Evolutionary conservation across 2,329 filamentous ascomycete species (phyloP).

Genomic region (Triangularia verruculosa): DNA sequence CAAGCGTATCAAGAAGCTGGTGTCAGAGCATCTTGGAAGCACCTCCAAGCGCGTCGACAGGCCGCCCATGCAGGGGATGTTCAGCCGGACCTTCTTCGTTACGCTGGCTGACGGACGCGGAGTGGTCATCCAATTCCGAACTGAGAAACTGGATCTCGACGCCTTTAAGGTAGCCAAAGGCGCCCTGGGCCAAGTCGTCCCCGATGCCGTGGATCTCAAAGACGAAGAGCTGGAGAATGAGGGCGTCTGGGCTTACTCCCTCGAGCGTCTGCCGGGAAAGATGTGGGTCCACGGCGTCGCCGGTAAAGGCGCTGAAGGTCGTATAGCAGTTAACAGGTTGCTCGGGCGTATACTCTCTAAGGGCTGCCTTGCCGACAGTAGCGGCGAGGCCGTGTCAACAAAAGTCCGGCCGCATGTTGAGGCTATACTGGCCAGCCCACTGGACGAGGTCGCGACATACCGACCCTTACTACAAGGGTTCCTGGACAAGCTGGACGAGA

Average conservation of each 20-base stretch:
- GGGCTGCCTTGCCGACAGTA: conserved; percentile 10
- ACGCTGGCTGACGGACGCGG: conserved; percentile 13
- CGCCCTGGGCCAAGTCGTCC: conserved; percentile 14
- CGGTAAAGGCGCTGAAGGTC: conserved; percentile 12
- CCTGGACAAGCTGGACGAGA: conserved; percentile 10
- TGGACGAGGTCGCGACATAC: conserved; percentile 11
- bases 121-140: conserved; percentile 16
- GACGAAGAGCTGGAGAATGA: conserved; percentile 12
- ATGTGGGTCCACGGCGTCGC: conserved; percentile 12
- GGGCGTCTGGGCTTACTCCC: conserved; percentile 16
- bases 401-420: conserved; percentile 11
- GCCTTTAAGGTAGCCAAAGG: conserved; percentile 11
- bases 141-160: conserved; percentile 14
- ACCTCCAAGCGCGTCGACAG: conserved; percentile 16
- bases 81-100: conserved; percentile 17
- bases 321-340: conserved; percentile 14
- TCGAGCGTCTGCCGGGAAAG: conserved; percentile 14
- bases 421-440: conserved; percentile 10
- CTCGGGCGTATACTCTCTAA: conserved; percentile 12
- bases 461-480: conserved; percentile 5
- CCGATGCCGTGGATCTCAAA: background rate
- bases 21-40: conserved; percentile 8
- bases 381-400: background rate
- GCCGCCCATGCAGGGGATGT: conserved; percentile 18
- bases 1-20: conserved; percentile 14